phyloP scores from a whole-genome alignment of 768 basidiomycete species.

The Gloeophyllum trabeum region DNA sequence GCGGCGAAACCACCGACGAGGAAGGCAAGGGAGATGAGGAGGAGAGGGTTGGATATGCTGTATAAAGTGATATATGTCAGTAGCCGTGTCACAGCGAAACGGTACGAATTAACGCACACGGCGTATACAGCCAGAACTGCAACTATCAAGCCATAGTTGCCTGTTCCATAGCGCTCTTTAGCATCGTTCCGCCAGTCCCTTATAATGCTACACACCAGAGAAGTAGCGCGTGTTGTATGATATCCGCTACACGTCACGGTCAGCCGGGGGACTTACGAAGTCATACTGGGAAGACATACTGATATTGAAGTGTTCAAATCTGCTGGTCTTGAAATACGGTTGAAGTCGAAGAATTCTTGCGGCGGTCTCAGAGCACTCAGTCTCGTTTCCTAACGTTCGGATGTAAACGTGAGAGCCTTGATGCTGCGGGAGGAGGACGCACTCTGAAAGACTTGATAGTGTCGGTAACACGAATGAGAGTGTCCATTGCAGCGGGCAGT shows the following conservation, averaged over 20 bases:
- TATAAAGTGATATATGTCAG: constrained; percentile 2
- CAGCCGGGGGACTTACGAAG: background rate
- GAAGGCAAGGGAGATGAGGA: constrained; percentile 78
- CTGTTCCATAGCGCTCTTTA: constrained; percentile 23
- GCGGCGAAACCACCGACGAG: constrained; percentile 84
- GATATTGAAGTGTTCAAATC: constrained; percentile 73
- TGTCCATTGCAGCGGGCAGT: constrained; percentile 38
- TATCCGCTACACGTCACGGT: constrained; percentile 48
- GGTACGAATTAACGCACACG: constrained; percentile 42
- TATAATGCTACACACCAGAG: constrained; percentile 37
- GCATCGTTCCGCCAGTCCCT: background rate
- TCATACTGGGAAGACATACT: constrained; percentile 27
- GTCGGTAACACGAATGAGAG: constrained; percentile 52
- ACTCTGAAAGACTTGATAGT: constrained; percentile 63
- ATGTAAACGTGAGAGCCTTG: background rate
- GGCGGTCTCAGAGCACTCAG: constrained; percentile 66
- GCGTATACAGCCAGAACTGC: constrained; percentile 77
- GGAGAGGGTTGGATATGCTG: constrained; percentile 73
- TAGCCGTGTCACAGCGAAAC: constrained; percentile 6
- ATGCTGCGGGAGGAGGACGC: constrained; percentile 14
- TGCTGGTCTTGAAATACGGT: constrained; percentile 75
- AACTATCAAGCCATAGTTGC: constrained; percentile 82
- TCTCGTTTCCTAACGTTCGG: constrained; percentile 51
- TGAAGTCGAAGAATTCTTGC: constrained; percentile 73
- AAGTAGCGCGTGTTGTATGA: constrained; percentile 91